A percentile compares a stretch with the other conserved stretches of the same genome.
These are phyloP conservation scores for Rubia balearica DNA, from an alignment of 305 asterid species.

Conservation along the genomic window DNA sequence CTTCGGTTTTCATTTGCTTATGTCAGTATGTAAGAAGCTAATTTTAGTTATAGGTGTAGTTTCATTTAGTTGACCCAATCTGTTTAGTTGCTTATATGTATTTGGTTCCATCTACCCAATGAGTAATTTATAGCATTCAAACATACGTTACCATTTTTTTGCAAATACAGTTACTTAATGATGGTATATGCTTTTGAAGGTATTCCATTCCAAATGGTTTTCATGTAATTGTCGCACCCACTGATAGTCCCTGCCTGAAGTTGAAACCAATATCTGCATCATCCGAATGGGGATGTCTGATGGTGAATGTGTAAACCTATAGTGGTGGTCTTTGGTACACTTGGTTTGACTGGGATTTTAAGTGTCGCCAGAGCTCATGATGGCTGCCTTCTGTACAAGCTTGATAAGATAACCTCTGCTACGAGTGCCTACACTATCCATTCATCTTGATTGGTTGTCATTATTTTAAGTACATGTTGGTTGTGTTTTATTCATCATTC, in stretches of 20 bases:
- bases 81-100: neutral
- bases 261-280: conserved; percentile 92
- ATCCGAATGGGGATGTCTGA: conserved; percentile 78
- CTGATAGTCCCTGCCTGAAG: conserved; percentile 96
- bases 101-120: neutral
- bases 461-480: conserved; percentile 6
- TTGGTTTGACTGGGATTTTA: conserved; percentile 90
- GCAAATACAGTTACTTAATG: conserved; percentile 15
- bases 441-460: conserved; percentile 82
- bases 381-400: conserved; percentile 78
- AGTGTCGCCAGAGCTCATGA: conserved; percentile 81
- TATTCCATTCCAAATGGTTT: conserved; percentile 77
- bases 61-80: conserved; percentile 5
- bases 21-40: neutral
- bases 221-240: conserved; percentile 91
- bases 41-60: neutral
- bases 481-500: neutral
- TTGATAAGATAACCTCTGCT: conserved; percentile 85
- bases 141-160: neutral
- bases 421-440: conserved; percentile 93
- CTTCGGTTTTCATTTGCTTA: neutral
- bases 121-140: neutral
- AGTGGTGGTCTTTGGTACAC: conserved; percentile 98
- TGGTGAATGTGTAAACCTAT: conserved; percentile 90
- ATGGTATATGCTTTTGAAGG: conserved; percentile 52